Conservation (phyloP, 1,284 basidiomycete genomes). For the Xerocomus tenax region DNA sequence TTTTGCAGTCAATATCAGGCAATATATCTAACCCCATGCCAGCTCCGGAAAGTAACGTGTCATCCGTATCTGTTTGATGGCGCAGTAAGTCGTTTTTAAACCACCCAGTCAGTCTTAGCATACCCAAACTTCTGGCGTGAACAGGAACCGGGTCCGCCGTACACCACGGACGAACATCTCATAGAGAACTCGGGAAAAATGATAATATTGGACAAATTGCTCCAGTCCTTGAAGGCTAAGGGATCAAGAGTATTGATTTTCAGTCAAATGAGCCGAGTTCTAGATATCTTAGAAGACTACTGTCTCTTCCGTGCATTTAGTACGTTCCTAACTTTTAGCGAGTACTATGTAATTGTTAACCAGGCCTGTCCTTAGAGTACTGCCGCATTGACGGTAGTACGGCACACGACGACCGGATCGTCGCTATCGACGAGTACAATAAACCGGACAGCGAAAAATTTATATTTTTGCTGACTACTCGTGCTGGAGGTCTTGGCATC, state of each 20-base stretch:
- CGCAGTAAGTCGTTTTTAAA: conserved; percentile 43
- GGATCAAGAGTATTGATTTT: conserved; percentile 95
- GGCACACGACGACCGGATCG: conserved; percentile 91
- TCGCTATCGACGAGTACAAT: conserved; percentile 97
- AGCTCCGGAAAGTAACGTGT: conserved; percentile 74
- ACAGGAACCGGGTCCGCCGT: conserved; percentile 93
- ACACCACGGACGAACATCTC: conserved; percentile 96
- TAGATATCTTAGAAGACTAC: conserved; percentile 96
- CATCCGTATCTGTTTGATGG: conserved; percentile 85
- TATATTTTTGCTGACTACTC: conserved; percentile 93
- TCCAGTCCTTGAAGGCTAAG: conserved; percentile 82
- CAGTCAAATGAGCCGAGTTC: conserved; percentile 94
- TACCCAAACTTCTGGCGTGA: background rate
- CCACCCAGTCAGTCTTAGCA: background rate
- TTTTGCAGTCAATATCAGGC: background rate
- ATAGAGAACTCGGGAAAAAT: conserved; percentile 95
- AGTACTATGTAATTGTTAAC: background rate
- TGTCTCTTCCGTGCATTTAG: conserved; percentile 88
- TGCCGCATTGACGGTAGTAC: conserved; percentile 96
- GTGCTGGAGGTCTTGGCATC: conserved; percentile 97
- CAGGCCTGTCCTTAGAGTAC: conserved; percentile 54
- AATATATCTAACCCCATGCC: conserved; percentile 4
- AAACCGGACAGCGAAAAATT: conserved; percentile 92
- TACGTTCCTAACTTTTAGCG: conserved; percentile 36
- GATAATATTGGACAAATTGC: conserved; percentile 92